Conservation (phyloP, 2,329 filamentous ascomycete genomes). For the Diaporthe vaccinii region DNA sequence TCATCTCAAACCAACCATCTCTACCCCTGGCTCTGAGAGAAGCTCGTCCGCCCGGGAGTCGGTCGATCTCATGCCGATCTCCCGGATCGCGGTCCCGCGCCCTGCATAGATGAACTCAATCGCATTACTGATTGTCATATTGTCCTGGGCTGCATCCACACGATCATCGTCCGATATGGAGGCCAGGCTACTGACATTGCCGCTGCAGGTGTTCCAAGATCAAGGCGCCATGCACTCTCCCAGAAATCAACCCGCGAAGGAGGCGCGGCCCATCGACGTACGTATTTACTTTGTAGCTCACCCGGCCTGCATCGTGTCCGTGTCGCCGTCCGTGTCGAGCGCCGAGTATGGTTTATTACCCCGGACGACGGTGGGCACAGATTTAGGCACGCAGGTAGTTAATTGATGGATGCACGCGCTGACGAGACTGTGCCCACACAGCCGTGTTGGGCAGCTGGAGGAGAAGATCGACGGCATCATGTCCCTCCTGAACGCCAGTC, state of each 20-base stretch:
- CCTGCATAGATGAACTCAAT: slow-evolving; percentile 9
- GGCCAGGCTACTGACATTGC: neutral
- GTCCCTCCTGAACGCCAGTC: slow-evolving; percentile 52
- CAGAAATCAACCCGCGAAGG: slow-evolving; percentile 51
- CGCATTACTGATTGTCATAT: neutral
- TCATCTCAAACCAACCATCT: neutral
- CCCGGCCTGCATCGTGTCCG: neutral
- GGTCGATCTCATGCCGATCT: slow-evolving; percentile 28
- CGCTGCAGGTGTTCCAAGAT: slow-evolving; percentile 52
- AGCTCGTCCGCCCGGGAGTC: slow-evolving; percentile 16
- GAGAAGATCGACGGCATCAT: slow-evolving; percentile 57
- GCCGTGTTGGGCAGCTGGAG: slow-evolving; percentile 54
- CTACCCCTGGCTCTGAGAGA: slow-evolving; percentile 1
- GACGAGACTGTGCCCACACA: slow-evolving; percentile 37
- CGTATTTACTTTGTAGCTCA: neutral
- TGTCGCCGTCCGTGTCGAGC: neutral
- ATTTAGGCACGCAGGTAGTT: neutral
- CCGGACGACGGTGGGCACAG: no score
- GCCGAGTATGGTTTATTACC: neutral
- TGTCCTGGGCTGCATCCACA: neutral
- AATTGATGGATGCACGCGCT: neutral
- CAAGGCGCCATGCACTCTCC: slow-evolving; percentile 51
- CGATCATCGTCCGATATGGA: no score
- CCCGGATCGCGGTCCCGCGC: neutral
- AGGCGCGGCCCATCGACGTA: slow-evolving; percentile 55